Conservation (phyloP, 345 rosid genomes). For the Eucalyptus lansdowneana region DNA sequence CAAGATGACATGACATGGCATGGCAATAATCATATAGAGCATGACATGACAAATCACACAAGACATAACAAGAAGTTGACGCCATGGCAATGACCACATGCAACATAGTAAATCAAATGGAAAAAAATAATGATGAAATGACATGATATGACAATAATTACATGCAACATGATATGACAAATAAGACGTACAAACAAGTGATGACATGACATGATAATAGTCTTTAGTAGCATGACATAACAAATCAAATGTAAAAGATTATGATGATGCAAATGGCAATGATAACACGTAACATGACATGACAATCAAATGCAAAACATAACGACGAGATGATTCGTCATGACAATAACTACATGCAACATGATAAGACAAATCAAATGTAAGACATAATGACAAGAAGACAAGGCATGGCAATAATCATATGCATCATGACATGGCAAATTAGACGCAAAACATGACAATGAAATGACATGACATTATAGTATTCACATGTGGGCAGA, state of each 20-base stretch:
- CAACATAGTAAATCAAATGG: background rate
- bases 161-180: background rate
- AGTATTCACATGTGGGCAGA: no score
- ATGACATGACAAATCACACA: background rate
- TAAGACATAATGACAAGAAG: background rate
- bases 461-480: no score
- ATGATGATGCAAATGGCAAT: no score
- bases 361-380: background rate
- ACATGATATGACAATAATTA: background rate
- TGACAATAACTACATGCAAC: background rate
- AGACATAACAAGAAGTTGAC: background rate
- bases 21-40: background rate
- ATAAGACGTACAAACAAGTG: no score
- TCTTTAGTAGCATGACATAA: no score
- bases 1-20: background rate
- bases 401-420: no score
- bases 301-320: background rate
- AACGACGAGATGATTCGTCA: background rate
- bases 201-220: background rate
- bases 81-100: background rate
- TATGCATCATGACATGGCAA: background rate
- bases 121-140: no score
- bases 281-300: no score
- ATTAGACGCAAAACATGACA: no score
- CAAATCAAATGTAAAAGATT: no score